Conservation (phyloP, 345 rosid species). For the Ailanthus altissimus region DNA sequence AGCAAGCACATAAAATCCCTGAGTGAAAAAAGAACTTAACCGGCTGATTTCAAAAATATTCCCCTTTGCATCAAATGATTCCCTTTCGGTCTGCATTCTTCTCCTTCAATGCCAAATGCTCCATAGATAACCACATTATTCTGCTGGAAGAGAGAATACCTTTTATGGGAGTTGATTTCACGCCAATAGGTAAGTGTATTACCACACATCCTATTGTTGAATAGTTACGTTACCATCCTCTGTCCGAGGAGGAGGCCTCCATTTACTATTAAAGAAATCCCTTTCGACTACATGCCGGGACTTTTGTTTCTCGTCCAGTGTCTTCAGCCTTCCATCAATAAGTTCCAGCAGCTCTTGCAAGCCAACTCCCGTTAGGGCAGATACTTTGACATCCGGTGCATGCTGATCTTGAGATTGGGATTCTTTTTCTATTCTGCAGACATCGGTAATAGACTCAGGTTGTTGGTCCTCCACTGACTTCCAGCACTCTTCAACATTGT, state of each 20-base stretch:
- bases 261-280: constrained; percentile 48
- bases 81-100: neutral
- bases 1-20: neutral
- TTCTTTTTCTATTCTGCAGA: constrained; percentile 16
- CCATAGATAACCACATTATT: neutral
- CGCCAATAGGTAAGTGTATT: neutral
- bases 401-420: constrained; percentile 27
- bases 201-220: constrained; percentile 20
- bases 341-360: constrained; percentile 66
- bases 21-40: neutral
- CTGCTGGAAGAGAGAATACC: neutral
- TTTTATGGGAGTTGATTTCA: neutral
- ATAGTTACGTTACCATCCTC: constrained; percentile 37
- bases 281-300: constrained; percentile 39
- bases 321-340: constrained; percentile 57
- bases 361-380: constrained; percentile 75
- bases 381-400: constrained; percentile 62
- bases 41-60: neutral
- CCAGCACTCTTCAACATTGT: constrained; percentile 32
- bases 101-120: neutral
- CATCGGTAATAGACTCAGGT: constrained; percentile 17
- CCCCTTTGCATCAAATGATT: neutral
- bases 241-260: constrained; percentile 69
- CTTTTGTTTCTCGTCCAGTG: constrained; percentile 41
- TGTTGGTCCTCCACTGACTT: constrained; percentile 33